Percentiles rank a stretch among this genome's conserved stretches.
These are phyloP conservation scores for Collybia nuda DNA, from an alignment of 768 basidiomycete genomes.

Conservation along the genomic window DNA sequence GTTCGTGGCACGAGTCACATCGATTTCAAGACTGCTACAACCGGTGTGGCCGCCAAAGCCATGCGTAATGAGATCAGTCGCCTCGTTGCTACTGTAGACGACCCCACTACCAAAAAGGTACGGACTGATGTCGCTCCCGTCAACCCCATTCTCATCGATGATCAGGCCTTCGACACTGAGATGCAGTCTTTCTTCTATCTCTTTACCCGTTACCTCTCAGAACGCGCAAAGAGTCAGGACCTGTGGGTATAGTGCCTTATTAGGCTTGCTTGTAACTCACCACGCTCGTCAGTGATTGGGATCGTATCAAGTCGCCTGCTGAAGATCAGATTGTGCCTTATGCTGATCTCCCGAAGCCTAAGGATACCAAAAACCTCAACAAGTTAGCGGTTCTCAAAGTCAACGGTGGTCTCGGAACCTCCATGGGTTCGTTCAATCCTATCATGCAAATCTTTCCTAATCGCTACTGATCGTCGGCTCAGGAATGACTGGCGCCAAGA, in stretches of 20 bases:
- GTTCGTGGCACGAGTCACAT: constrained; percentile 78
- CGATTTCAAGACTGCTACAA: constrained; percentile 98
- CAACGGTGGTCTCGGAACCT: constrained; percentile 91
- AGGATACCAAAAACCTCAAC: constrained; percentile 69
- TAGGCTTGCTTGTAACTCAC: constrained; percentile 4
- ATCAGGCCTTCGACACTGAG: constrained; percentile 87
- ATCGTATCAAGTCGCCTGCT: constrained; percentile 84
- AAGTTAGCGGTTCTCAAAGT: constrained; percentile 96
- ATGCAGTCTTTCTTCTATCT: constrained; percentile 97
- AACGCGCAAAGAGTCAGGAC: constrained; percentile 83
- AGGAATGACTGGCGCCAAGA: constrained; percentile 89
- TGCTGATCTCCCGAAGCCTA: constrained; percentile 59
- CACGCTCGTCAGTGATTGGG: constrained; percentile 68
- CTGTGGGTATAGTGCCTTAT: constrained; percentile 54
- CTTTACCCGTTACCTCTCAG: constrained; percentile 90
- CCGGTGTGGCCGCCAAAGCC: constrained; percentile 89
- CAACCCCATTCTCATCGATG: constrained; percentile 14
- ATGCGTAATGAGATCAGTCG: constrained; percentile 98
- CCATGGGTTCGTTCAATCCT: constrained; percentile 60
- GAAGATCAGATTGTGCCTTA: constrained; percentile 87
- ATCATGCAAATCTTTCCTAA: background rate
- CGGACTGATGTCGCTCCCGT: constrained; percentile 1
- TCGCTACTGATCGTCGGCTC: constrained; percentile 6
- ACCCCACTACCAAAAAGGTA: constrained; percentile 82
- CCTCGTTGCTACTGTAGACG: constrained; percentile 85